Conservation (phyloP, 331 rosid species). For the Malus hybrid region DNA sequence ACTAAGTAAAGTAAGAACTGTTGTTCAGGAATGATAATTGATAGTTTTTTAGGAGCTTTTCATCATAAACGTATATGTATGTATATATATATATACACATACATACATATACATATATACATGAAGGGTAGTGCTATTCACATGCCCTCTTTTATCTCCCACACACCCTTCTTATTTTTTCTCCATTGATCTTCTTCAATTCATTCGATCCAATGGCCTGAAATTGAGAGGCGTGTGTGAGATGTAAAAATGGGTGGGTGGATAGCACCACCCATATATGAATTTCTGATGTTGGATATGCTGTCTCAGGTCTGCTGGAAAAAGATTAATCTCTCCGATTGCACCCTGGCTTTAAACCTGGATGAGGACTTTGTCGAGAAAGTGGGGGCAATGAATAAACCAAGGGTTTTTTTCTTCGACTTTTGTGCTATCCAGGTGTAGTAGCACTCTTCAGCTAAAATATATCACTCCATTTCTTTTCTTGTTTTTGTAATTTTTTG, state of each 20-base stretch:
- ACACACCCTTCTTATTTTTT: too few species aligned
- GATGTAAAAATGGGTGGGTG: too few species aligned
- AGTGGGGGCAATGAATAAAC: conserved; percentile 32
- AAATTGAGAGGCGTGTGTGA: too few species aligned
- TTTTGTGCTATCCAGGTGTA: conserved; percentile 77
- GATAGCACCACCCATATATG: too few species aligned
- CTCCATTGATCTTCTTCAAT: too few species aligned
- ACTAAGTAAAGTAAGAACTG: too few species aligned
- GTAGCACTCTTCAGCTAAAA: background rate
- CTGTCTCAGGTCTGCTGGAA: conserved; percentile 48
- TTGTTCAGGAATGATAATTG: background rate
- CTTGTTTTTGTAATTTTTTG: background rate
- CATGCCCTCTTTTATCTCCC: too few species aligned
- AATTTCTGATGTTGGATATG: conserved; percentile 1
- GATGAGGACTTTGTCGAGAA: conserved; percentile 59
- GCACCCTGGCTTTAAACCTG: conserved; percentile 63
- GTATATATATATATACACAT: too few species aligned
- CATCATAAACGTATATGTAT: background rate
- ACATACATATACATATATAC: too few species aligned
- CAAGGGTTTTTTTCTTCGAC: conserved; percentile 50
- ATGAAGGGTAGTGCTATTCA: too few species aligned
- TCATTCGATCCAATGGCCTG: too few species aligned
- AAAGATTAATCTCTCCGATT: conserved; percentile 37
- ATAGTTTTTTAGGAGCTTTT: background rate
- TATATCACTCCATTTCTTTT: too few species aligned